Conservation (phyloP, 148 eudicot genomes). For the Dianthus caryophyllus region DNA sequence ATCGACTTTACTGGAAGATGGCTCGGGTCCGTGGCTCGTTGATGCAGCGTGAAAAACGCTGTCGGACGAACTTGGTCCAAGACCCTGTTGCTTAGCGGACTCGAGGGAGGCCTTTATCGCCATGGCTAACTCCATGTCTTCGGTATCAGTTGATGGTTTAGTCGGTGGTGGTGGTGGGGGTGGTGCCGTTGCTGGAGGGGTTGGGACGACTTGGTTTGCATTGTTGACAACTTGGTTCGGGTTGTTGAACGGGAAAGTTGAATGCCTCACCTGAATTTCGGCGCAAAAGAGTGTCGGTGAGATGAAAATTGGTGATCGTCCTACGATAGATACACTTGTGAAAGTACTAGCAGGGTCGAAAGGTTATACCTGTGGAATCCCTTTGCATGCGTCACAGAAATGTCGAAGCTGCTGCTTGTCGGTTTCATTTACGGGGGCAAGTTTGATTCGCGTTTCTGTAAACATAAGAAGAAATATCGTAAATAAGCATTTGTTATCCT, state of each 20-base stretch:
- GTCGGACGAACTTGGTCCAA: constrained; percentile 36
- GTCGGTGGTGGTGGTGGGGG: constrained; percentile 17
- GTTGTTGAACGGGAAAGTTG: constrained; percentile 58
- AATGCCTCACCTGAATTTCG: constrained; percentile 51
- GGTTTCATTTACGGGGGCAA: constrained; percentile 48
- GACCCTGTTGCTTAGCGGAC: constrained; percentile 41
- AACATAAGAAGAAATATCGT: constrained; percentile 18
- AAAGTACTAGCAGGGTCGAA: not conserved
- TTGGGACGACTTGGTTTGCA: constrained; percentile 30
- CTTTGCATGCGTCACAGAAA: constrained; percentile 94
- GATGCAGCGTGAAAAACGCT: constrained; percentile 11
- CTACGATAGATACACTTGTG: no score
- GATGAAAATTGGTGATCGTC: not conserved
- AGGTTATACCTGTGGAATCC: constrained; percentile 84
- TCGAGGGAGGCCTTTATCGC: constrained; percentile 73
- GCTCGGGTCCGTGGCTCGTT: constrained; percentile 8
- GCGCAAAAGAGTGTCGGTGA: constrained; percentile 4
- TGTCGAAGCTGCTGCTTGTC: constrained; percentile 67
- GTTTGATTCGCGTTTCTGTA: constrained; percentile 69
- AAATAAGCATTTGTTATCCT: no score
- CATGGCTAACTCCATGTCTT: constrained; percentile 63
- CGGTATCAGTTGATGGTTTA: constrained; percentile 27
- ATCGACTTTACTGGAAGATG: constrained; percentile 32
- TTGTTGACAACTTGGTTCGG: constrained; percentile 32
- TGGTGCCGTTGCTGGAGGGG: constrained; percentile 22